Evolutionary conservation across 805 yeast genomes (phyloP).

Genomic region (Wickerhamomyces bovis): DNA sequence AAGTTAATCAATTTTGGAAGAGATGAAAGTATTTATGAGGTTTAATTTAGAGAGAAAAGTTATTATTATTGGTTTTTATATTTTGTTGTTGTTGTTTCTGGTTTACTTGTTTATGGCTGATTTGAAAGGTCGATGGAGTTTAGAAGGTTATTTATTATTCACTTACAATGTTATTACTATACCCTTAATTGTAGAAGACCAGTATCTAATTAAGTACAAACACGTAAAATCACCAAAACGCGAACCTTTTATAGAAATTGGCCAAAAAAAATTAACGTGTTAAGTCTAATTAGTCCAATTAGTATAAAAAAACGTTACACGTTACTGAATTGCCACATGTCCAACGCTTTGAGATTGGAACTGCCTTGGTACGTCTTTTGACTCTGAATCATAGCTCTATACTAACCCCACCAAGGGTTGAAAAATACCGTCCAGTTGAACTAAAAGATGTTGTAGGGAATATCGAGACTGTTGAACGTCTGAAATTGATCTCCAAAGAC

Average conservation of each 20-base stretch:
- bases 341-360: constrained; percentile 19
- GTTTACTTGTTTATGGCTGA: not conserved
- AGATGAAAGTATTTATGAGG: not conserved
- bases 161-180: not conserved
- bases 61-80: not conserved
- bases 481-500: constrained; percentile 77
- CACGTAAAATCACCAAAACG: not conserved
- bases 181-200: too few relatives aligned
- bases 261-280: not conserved
- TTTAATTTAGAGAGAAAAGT: not conserved
- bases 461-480: constrained; percentile 78
- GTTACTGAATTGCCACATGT: too few relatives aligned
- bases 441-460: constrained; percentile 90
- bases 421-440: constrained; percentile 81
- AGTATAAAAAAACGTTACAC: too few relatives aligned
- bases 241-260: not conserved
- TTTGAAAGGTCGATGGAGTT: not conserved
- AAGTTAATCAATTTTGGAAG: constrained; percentile 23
- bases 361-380: constrained; percentile 19
- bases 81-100: not conserved
- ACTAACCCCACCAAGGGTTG: constrained; percentile 53
- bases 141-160: not conserved
- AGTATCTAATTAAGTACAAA: too few relatives aligned
- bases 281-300: not conserved
- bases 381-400: not conserved